Evolutionary conservation across 2,329 filamentous ascomycete genomes (phyloP).

Genomic region (Chaetomium olivaceum): DNA sequence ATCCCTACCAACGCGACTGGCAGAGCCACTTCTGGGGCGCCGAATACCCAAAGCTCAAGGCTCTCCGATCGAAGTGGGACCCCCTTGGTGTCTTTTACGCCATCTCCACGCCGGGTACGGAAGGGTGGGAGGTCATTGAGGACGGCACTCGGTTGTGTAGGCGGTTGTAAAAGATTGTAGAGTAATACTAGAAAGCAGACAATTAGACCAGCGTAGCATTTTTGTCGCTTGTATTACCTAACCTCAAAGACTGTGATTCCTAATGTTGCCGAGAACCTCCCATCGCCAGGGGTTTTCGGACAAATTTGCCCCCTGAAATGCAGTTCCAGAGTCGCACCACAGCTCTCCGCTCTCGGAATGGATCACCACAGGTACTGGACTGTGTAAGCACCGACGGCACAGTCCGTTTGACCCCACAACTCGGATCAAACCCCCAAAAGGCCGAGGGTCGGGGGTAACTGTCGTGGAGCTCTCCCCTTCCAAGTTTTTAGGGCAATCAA

Average conservation of each 20-base stretch:
- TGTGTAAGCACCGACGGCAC: neutral
- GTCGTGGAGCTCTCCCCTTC: neutral
- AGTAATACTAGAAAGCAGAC: too few relatives aligned
- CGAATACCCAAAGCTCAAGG: slow-evolving; percentile 39
- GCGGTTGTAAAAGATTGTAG: slow-evolving; percentile 23
- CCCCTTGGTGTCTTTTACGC: slow-evolving; percentile 46
- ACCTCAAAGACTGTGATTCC: neutral
- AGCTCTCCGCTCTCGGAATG: neutral
- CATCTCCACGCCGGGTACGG: slow-evolving; percentile 46
- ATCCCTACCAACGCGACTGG: slow-evolving; percentile 40
- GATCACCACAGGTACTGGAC: neutral
- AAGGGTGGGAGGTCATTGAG: slow-evolving; percentile 45
- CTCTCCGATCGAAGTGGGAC: slow-evolving; percentile 48
- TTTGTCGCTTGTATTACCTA: neutral
- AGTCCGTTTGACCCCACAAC: neutral
- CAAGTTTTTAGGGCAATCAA: neutral
- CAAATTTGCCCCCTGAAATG: neutral
- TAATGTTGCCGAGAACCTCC: too few relatives aligned
- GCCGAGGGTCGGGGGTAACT: neutral
- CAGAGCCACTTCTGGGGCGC: slow-evolving; percentile 44
- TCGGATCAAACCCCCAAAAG: neutral
- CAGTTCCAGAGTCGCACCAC: neutral
- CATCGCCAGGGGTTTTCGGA: neutral
- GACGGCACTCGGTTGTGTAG: slow-evolving; percentile 45
- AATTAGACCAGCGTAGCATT: too few relatives aligned